A percentile compares a stretch with the other conserved stretches of the same genome.
Conservation (phyloP, 345 rosid species). For the Populus ilicifolia region DNA sequence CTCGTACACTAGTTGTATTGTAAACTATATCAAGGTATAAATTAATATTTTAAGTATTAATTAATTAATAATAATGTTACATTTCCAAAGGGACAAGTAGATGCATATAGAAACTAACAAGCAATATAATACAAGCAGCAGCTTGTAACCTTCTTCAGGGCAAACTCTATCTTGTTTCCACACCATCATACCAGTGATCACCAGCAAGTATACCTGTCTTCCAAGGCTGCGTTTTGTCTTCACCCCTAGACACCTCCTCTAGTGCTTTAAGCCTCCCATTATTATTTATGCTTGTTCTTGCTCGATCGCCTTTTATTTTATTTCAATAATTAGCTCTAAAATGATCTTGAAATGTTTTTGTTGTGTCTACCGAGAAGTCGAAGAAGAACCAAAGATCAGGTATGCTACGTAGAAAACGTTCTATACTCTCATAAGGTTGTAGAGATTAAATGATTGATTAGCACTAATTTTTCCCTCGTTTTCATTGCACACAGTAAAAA, state of each 20-base stretch:
- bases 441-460: background rate
- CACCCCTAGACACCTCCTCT: background rate
- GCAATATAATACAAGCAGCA: constrained; percentile 3
- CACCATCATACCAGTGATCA: background rate
- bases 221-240: constrained; percentile 34
- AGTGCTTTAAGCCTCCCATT: constrained; percentile 11
- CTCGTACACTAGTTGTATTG: background rate
- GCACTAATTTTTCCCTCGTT: background rate
- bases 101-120: constrained; percentile 3
- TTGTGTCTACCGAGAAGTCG: constrained; percentile 10
- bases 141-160: background rate
- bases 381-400: constrained; percentile 26
- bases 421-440: background rate
- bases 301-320: background rate
- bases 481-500: constrained; percentile 12
- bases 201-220: constrained; percentile 18
- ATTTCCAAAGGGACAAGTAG: constrained; percentile 14
- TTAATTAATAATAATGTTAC: constrained; percentile 7
- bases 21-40: background rate
- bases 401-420: background rate
- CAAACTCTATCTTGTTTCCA: constrained; percentile 1
- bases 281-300: constrained; percentile 4
- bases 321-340: background rate
- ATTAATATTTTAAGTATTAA: background rate
- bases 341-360: constrained; percentile 29